These are phyloP conservation scores for Umbelopsis sp. DNA, from an alignment of 371 early-diverging fungal genomes.

Conservation along the genomic window DNA sequence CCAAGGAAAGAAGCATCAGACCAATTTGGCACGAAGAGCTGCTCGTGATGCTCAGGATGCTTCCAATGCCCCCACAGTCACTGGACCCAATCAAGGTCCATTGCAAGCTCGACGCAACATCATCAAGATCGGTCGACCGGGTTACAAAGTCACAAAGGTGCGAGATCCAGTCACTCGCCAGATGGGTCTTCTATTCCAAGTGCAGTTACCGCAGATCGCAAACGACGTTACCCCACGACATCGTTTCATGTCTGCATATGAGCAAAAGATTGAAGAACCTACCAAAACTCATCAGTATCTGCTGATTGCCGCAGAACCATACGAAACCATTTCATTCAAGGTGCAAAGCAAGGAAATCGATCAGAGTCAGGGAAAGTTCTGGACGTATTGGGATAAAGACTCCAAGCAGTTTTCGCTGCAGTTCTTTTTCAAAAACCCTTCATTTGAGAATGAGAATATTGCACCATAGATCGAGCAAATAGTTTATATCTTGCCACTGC, in stretches of 20 bases:
- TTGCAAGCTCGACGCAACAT: constrained; percentile 58
- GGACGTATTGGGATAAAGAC: constrained; percentile 95
- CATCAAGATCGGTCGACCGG: constrained; percentile 97
- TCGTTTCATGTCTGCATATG: constrained; percentile 98
- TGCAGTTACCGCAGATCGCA: constrained; percentile 91
- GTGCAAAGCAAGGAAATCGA: constrained; percentile 93
- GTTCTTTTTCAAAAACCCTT: constrained; percentile 77
- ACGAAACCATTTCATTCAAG: constrained; percentile 95
- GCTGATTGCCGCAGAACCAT: constrained; percentile 96
- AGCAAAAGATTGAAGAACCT: constrained; percentile 92
- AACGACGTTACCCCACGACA: constrained; percentile 81
- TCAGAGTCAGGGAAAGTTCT: constrained; percentile 80
- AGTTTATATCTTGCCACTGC: no score
- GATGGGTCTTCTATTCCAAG: constrained; percentile 91
- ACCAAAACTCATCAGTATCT: constrained; percentile 91
- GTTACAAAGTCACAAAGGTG: constrained; percentile 95
- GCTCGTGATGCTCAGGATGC: constrained; percentile 87
- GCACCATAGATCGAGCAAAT: background rate
- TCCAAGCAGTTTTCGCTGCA: constrained; percentile 87
- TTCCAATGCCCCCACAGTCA: constrained; percentile 55
- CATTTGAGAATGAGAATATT: background rate
- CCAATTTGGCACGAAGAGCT: constrained; percentile 92
- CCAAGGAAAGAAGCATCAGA: constrained; percentile 98
- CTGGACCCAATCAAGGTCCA: constrained; percentile 54
- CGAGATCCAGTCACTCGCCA: constrained; percentile 88